These are phyloP conservation scores for Pichia pseudocactophila DNA, from an alignment of 805 yeast genomes.

Conservation along the genomic window DNA sequence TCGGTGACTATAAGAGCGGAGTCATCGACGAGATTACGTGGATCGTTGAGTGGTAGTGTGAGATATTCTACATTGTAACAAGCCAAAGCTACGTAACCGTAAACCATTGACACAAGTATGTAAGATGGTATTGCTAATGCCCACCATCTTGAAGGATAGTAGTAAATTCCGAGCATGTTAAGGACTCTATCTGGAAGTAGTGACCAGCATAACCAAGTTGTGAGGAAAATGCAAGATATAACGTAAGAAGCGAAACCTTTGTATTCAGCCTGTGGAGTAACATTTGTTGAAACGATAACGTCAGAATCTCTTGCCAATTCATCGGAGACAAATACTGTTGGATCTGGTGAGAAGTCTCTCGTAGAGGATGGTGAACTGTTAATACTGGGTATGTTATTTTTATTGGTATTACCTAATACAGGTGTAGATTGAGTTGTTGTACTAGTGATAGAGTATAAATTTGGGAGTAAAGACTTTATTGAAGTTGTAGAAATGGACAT, in stretches of 20 bases:
- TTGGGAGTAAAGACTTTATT: slow-evolving; percentile 24
- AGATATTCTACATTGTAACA: slow-evolving; percentile 69
- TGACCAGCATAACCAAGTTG: slow-evolving; percentile 66
- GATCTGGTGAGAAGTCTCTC: not conserved
- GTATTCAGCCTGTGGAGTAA: slow-evolving; percentile 63
- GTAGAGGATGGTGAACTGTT: not conserved
- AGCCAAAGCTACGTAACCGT: slow-evolving; percentile 60
- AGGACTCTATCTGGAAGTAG: slow-evolving; percentile 53
- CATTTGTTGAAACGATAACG: slow-evolving; percentile 49
- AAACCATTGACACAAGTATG: slow-evolving; percentile 62
- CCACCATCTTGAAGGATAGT: slow-evolving; percentile 91
- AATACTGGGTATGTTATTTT: not conserved
- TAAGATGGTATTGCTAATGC: slow-evolving; percentile 69
- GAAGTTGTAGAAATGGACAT: slow-evolving; percentile 27
- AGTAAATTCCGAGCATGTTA: slow-evolving; percentile 49
- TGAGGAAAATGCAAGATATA: slow-evolving; percentile 46
- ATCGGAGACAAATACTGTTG: slow-evolving; percentile 30
- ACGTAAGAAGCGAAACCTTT: slow-evolving; percentile 81
- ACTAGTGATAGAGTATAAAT: slow-evolving; percentile 20
- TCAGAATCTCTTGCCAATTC: slow-evolving; percentile 56
- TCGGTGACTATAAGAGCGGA: slow-evolving; percentile 31
- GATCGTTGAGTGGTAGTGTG: slow-evolving; percentile 50
- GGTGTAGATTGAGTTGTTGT: slow-evolving; percentile 19
- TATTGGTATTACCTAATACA: not conserved
- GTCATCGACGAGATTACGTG: slow-evolving; percentile 63